phyloP scores from a whole-genome alignment of 2,329 filamentous ascomycete species.

The Aspergillus latus region DNA sequence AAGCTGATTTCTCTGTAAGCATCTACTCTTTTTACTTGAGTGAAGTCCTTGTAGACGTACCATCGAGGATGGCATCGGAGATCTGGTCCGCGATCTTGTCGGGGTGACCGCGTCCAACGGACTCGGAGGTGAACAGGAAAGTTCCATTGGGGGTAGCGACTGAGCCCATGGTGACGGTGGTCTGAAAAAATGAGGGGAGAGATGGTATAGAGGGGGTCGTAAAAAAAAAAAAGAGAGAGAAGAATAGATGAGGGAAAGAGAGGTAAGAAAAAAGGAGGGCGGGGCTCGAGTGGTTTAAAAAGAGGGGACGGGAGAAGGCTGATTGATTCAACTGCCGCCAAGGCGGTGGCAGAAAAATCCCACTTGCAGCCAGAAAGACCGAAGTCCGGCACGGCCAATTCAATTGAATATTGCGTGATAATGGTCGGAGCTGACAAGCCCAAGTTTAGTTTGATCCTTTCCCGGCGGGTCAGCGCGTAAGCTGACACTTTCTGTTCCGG shows the following conservation, averaged over 20 bases:
- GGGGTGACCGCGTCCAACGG: conserved; percentile 31
- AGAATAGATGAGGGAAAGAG: conserved; percentile 9
- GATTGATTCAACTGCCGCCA: neutral
- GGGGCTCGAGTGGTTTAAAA: conserved; percentile 7
- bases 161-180: conserved; percentile 60
- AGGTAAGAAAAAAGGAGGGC: conserved; percentile 22
- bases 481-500: neutral
- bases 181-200: conserved; percentile 19
- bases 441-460: neutral
- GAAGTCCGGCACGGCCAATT: neutral
- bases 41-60: neutral
- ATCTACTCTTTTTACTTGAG: neutral
- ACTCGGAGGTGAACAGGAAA: conserved; percentile 89
- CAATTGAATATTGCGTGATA: neutral
- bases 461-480: neutral
- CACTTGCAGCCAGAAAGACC: neutral
- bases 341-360: neutral
- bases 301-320: conserved; percentile 10
- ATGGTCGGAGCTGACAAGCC: neutral
- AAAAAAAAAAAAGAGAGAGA: conserved; percentile 25
- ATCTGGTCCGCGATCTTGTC: conserved; percentile 69
- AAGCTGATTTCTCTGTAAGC: conserved; percentile 55
- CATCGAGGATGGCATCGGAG: conserved; percentile 94
- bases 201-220: conserved; percentile 24
- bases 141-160: conserved; percentile 55